Conservation (phyloP, 306 rosid species). For the Sicyos baderoa region DNA sequence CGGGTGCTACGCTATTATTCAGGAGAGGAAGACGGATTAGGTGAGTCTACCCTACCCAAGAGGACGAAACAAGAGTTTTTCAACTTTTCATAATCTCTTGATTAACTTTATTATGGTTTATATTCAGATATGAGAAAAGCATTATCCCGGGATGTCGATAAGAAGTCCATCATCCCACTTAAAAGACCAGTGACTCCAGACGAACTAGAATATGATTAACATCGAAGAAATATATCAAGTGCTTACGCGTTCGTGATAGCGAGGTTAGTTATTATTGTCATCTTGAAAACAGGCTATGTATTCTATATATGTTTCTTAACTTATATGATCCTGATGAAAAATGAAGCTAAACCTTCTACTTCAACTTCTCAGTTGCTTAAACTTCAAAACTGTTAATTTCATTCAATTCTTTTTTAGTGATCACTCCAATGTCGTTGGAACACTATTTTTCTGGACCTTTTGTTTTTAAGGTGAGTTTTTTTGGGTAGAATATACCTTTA, state of each 20-base stretch:
- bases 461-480: background rate
- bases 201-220: conserved; percentile 85
- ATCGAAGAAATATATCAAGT: background rate
- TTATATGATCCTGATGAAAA: background rate
- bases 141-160: conserved; percentile 80
- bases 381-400: background rate
- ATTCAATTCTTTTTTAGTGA: background rate
- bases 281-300: background rate
- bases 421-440: background rate
- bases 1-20: conserved; percentile 90
- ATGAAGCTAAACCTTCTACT: background rate
- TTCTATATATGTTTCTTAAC: background rate
- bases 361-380: background rate
- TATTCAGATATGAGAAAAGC: conserved; percentile 97
- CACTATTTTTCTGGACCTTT: background rate
- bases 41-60: conserved; percentile 28
- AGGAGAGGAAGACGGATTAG: conserved; percentile 96
- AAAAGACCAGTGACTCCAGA: conserved; percentile 93
- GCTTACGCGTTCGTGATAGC: background rate
- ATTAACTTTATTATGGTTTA: conserved; percentile 13
- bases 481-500: too few relatives aligned
- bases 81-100: background rate
- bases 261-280: background rate
- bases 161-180: conserved; percentile 88
- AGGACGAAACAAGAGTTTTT: background rate